phyloP scores from a whole-genome alignment of 768 basidiomycete species.

The Auricularia cornea region DNA sequence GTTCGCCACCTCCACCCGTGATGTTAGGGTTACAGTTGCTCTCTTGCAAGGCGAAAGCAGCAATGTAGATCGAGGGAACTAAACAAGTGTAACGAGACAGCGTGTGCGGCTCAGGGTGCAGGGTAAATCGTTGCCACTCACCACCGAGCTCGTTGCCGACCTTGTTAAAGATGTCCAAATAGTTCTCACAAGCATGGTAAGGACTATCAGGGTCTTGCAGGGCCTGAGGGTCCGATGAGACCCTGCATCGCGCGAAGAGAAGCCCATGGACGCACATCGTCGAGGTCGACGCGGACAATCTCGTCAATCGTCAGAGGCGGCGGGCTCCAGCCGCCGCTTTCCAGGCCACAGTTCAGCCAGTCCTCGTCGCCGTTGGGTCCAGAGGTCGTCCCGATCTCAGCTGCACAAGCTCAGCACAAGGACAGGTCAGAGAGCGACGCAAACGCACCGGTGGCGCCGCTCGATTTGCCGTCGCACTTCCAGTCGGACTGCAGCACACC shows the following conservation, averaged over 20 bases:
- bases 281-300: slow-evolving; percentile 10
- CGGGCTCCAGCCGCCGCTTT: slow-evolving; percentile 57
- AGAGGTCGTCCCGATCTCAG: background rate
- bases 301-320: slow-evolving; percentile 49
- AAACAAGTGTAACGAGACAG: background rate
- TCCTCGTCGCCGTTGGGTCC: slow-evolving; percentile 35
- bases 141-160: slow-evolving; percentile 39
- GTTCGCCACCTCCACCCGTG: slow-evolving; percentile 71
- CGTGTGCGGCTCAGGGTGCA: background rate
- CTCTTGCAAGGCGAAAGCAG: slow-evolving; percentile 87
- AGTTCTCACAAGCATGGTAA: slow-evolving; percentile 51
- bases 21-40: slow-evolving; percentile 58
- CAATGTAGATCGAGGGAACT: slow-evolving; percentile 72
- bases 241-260: slow-evolving; percentile 26
- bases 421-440: too few species aligned
- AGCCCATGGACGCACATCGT: background rate
- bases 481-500: background rate
- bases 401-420: too few species aligned
- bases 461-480: background rate
- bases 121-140: slow-evolving; percentile 19
- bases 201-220: slow-evolving; percentile 41
- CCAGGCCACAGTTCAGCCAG: slow-evolving; percentile 73
- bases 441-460: background rate
- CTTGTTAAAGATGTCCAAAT: slow-evolving; percentile 47
- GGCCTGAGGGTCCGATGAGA: slow-evolving; percentile 36